Evolutionary conservation across 768 basidiomycete species (phyloP).

Genomic region (Tulasnella sp.): DNA sequence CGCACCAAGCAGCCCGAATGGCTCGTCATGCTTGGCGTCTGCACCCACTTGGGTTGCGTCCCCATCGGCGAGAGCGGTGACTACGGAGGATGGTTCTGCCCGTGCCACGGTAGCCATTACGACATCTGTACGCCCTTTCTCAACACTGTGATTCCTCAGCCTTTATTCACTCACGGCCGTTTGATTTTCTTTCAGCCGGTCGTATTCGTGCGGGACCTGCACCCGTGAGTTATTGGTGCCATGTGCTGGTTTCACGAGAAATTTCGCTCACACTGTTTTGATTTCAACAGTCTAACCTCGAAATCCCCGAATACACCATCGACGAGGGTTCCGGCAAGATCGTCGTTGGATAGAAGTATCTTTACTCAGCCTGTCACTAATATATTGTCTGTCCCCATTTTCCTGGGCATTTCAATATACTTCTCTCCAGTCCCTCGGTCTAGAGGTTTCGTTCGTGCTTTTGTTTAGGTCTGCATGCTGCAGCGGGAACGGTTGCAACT

Average conservation of each 20-base stretch:
- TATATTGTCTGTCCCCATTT: neutral
- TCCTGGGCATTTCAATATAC: neutral
- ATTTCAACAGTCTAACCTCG: constrained; percentile 69
- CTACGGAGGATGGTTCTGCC: constrained; percentile 99
- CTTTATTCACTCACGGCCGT: constrained; percentile 5
- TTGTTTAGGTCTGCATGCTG: too few species aligned
- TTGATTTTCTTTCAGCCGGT: constrained; percentile 46
- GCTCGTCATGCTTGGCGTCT: constrained; percentile 85
- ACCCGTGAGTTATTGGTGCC: constrained; percentile 46
- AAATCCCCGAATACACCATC: constrained; percentile 82
- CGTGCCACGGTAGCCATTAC: constrained; percentile 98
- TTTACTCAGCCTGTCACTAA: neutral
- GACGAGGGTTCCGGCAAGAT: constrained; percentile 80
- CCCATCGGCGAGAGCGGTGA: constrained; percentile 97
- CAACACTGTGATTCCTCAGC: neutral
- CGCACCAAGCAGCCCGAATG: constrained; percentile 93
- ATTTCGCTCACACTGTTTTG: constrained; percentile 9
- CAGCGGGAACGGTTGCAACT: too few species aligned
- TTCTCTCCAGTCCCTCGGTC: too few species aligned
- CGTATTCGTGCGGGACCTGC: constrained; percentile 95
- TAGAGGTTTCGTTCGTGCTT: too few species aligned
- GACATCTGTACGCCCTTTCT: constrained; percentile 67
- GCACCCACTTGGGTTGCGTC: constrained; percentile 97
- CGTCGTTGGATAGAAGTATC: constrained; percentile 53
- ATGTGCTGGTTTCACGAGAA: neutral